These are phyloP conservation scores for Cubamyces lactineus DNA, from an alignment of 768 basidiomycete genomes.

Conservation along the genomic window DNA sequence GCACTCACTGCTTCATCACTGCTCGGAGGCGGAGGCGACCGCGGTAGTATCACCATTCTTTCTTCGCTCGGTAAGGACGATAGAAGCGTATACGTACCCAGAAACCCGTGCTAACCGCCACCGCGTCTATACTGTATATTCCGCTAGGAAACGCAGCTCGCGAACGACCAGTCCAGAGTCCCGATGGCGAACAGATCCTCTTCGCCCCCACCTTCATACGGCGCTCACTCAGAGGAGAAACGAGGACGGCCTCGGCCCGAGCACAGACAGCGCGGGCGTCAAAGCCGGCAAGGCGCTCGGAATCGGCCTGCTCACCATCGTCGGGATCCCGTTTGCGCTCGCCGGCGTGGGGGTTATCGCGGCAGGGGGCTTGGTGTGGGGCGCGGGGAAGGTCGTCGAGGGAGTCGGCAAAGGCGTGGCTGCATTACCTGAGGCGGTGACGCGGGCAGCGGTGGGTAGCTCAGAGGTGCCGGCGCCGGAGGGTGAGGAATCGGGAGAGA, in stretches of 20 bases:
- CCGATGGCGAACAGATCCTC: no score
- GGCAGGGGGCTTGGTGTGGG: conserved; percentile 7
- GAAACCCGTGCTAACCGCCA: no score
- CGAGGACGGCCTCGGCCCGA: background rate
- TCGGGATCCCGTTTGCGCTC: conserved; percentile 12
- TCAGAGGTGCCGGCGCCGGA: background rate
- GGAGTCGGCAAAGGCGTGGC: conserved; percentile 9
- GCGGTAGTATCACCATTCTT: no score
- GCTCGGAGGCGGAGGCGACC: background rate
- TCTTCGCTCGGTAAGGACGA: no score
- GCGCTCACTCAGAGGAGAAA: background rate
- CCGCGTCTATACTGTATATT: no score
- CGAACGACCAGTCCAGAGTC: no score
- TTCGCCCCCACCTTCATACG: background rate
- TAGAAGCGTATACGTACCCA: no score
- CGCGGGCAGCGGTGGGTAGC: background rate
- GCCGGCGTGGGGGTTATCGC: conserved; percentile 6
- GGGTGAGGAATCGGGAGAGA: background rate
- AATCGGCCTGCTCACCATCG: conserved; percentile 6
- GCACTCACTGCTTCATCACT: background rate
- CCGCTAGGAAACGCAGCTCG: no score
- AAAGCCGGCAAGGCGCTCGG: conserved; percentile 4
- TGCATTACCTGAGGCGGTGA: conserved; percentile 5
- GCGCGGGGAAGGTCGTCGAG: conserved; percentile 17
- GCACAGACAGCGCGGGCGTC: background rate